Evolutionary conservation across 1,284 basidiomycete genomes (phyloP), one percentile per base, ranked within the genome.

Genomic region (Pascua guehoae): DNA sequence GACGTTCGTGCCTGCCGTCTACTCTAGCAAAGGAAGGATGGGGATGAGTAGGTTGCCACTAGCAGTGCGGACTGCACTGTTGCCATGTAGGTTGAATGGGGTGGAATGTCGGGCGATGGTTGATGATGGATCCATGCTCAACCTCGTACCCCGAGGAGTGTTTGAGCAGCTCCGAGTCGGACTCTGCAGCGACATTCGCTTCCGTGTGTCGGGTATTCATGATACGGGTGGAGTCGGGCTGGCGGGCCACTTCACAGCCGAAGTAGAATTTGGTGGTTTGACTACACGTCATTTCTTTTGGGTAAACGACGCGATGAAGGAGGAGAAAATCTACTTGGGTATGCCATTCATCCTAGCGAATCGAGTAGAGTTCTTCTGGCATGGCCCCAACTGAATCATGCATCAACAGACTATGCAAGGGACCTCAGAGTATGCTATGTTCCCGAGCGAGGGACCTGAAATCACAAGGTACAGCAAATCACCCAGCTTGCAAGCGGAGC

Each of bases 301-400:
- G 55, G 55, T 57, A 5, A 46, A 47, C 16, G 10, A n/a, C 2
- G 14, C 36, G 4, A 40, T 36, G 5, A 38, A 32, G 12, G 10
- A 46, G 14, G 49, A 51, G 10, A 57, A 57, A 18, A 37, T 52
- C 18, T 51, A 47, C 45, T 36, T 57, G 8, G 55, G 55, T 9
- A 57, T 57, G 55, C 55, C 55, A n/a, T 57, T 47, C 50, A 41
- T 57, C 8, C 16, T 32, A 8, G 16, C 38, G 45, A 54, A 54
- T 39, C n/a, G 18, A 15, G 46, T 54, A 5, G 53, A 54, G 11
- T 24, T 51, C n/a, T n/a, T 38, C 40, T 57, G 55, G 55, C 16
- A 32, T 36, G 55, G 55, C 24, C 40, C 51, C 41, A 38, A 50
- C 10, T 16, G 43, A 12, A 18, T 57, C 4, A 17, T 57, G 39